Evolutionary conservation across 176 grass and related monocot species (phyloP).

Genomic region (Zoysia pacifica): DNA sequence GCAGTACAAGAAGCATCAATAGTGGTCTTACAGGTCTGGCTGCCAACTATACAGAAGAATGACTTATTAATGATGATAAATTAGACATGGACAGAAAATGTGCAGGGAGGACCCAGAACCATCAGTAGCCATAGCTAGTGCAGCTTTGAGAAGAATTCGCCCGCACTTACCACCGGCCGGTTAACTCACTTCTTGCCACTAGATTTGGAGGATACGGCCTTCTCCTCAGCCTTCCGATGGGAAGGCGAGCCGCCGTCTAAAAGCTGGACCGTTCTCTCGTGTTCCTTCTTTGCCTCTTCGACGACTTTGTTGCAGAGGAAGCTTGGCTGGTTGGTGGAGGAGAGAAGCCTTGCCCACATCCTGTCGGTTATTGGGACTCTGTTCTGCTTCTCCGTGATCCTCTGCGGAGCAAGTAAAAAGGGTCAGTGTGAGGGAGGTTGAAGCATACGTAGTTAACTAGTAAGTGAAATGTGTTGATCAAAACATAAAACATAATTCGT

Average conservation of each 20-base stretch:
- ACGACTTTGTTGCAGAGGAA: conserved; percentile 76
- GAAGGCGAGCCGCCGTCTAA: conserved; percentile 37
- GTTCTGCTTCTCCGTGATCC: conserved; percentile 74
- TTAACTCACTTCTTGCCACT: conserved; percentile 23
- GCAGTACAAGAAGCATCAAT: too few species aligned
- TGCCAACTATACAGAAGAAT: background rate
- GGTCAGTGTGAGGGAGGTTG: background rate
- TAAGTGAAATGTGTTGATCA: background rate
- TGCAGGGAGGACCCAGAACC: background rate
- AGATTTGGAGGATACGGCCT: conserved; percentile 5
- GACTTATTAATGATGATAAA: conserved; percentile 10
- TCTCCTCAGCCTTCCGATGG: conserved; percentile 14
- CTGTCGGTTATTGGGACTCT: conserved; percentile 83
- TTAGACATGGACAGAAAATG: background rate
- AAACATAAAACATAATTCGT: background rate
- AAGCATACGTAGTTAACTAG: background rate
- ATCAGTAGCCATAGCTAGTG: background rate
- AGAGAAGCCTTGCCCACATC: conserved; percentile 94
- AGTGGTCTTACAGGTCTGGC: background rate
- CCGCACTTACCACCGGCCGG: background rate
- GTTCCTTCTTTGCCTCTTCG: conserved; percentile 54
- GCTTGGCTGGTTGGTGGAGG: conserved; percentile 94
- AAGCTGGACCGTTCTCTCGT: conserved; percentile 33
- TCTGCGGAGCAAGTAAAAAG: conserved; percentile 34
- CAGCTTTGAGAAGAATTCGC: background rate